A percentile compares a stretch with the other conserved stretches of the same genome.
These are phyloP conservation scores for Fragosphaeria purpurea DNA, from an alignment of 2,329 filamentous ascomycete species.

Conservation along the genomic window DNA sequence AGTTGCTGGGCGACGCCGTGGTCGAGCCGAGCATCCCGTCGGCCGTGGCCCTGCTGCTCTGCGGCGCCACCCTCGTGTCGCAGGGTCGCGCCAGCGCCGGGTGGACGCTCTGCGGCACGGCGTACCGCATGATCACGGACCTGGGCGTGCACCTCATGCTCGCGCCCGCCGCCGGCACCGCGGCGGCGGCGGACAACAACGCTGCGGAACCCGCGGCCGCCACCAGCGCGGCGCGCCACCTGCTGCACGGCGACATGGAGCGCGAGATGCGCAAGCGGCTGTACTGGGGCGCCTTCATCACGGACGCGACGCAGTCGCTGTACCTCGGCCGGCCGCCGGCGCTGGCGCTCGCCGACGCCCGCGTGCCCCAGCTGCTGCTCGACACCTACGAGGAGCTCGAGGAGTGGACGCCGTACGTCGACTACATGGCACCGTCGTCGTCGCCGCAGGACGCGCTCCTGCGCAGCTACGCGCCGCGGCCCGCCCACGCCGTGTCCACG, in stretches of 20 bases:
- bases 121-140: conserved; percentile 28
- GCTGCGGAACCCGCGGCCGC: too few species aligned
- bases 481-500: not conserved
- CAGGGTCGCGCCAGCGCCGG: conserved; percentile 25
- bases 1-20: conserved; percentile 24
- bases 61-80: conserved; percentile 22
- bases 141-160: conserved; percentile 15
- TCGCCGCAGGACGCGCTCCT: not conserved
- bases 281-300: conserved; percentile 24
- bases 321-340: conserved; percentile 23
- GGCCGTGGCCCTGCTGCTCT: conserved; percentile 23
- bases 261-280: conserved; percentile 20
- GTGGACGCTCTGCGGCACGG: conserved; percentile 26
- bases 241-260: not conserved
- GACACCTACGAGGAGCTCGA: conserved; percentile 24
- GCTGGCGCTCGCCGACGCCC: conserved; percentile 21
- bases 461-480: not conserved
- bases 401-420: conserved; percentile 23
- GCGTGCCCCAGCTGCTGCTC: conserved; percentile 21
- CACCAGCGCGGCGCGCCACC: conserved; percentile 17
- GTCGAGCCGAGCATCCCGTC: conserved; percentile 28
- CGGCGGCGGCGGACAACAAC: too few species aligned
- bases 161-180: conserved; percentile 14
- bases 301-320: conserved; percentile 22
- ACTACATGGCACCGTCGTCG: conserved; percentile 4